Base-by-base conservation (phyloP, 1,284 basidiomycete genomes). In the Ceratobasidium sp. region DNA sequence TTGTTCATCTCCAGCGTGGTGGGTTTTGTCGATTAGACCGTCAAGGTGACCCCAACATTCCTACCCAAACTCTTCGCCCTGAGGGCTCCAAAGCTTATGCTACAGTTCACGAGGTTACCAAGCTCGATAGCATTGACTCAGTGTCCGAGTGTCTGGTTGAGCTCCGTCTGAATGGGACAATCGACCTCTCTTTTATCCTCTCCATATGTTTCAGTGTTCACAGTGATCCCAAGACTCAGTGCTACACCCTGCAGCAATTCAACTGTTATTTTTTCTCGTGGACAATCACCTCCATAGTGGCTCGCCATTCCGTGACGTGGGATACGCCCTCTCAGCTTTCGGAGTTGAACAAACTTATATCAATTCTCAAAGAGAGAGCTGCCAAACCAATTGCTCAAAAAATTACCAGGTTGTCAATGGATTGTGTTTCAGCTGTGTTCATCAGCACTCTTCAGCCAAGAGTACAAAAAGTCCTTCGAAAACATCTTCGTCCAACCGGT, bases 181-280 rank as follows among this genome's bases (percentile, higher is more conserved):
- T 75, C 23, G 73, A 75, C 45, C 73, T 75, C 20, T 75, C 35
- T 1, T 75, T 75, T 26, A 64, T 75, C 49, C 73, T 75, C 51
- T 56, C 49, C 6, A 65, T 75, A 47, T 75, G 73, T 56, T 75
- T 65, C 73, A 75, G 61, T 58, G 65, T 75, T 33, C 73, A 49
- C 37, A 75, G 61, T 45, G 73, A 75, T 37, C 73, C 60, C 58
- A 64, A 75, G 26, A 64, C 73, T 17, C 73, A 75, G 51, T 47
- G 73, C 4, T 75, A 75, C 47, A 75, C 73, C 17, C 49, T 75
- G 49, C 73, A 75, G 61, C 60, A 61, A 15, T 75, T 75, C 73
- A 75, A 75, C 73, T 75, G 73, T 33, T 75, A 75, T 23, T 75
- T 75, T 60, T 75, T 75, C 73, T 75, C 73, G 20, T 75, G 73